Percentiles rank a stretch among this genome's conserved stretches.
phyloP scores from a whole-genome alignment of 2,329 filamentous ascomycete species.

The Colletotrichum lupini region DNA sequence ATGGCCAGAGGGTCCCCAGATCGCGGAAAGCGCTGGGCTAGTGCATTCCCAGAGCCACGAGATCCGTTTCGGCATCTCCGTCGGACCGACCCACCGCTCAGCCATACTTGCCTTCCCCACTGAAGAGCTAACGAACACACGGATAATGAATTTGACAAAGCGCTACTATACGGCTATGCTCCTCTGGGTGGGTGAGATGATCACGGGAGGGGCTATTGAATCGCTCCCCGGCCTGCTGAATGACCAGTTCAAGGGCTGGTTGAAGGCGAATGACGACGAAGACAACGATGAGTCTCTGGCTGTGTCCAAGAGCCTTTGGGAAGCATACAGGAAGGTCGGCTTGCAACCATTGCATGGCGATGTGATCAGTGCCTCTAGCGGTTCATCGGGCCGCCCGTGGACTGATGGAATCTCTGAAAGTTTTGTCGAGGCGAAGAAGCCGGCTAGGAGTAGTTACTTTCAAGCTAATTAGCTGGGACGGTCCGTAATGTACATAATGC shows the following conservation, averaged over 20 bases:
- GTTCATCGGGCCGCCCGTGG: neutral
- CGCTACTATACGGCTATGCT: slow-evolving; percentile 9
- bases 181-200: neutral
- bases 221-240: neutral
- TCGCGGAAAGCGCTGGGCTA: neutral
- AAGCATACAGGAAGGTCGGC: neutral
- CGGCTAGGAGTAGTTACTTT: neutral
- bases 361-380: neutral
- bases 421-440: neutral
- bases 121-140: neutral
- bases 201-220: neutral
- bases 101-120: neutral
- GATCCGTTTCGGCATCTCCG: neutral
- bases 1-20: neutral
- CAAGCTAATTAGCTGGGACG: neutral
- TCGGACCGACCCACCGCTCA: neutral
- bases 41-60: neutral
- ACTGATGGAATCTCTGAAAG: neutral
- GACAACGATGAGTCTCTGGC: neutral
- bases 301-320: neutral
- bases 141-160: neutral
- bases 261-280: neutral
- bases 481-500: neutral
- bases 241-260: neutral
- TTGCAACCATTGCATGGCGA: neutral